Conservation (phyloP, 257 asterid species). For the Fraxinus cuspidata region DNA sequence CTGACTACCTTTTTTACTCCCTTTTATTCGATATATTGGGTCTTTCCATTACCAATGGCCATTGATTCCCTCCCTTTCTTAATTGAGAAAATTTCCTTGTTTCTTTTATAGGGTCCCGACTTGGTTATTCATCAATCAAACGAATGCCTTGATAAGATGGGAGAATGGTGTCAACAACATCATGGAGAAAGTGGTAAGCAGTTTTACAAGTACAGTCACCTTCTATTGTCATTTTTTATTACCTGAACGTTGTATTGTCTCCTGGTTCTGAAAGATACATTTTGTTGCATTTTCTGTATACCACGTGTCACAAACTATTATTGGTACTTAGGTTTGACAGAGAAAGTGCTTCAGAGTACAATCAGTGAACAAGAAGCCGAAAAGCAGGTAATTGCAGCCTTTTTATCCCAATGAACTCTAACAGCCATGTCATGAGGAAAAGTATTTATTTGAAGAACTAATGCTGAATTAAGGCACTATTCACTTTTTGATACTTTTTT, state of each 20-base stretch:
- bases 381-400: constrained; percentile 60
- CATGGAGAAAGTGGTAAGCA: constrained; percentile 80
- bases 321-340: constrained; percentile 69
- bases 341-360: constrained; percentile 78
- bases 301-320: constrained; percentile 26
- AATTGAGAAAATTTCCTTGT: constrained; percentile 22
- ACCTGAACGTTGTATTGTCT: background rate
- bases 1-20: background rate
- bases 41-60: background rate
- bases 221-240: constrained; percentile 6
- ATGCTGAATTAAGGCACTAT: background rate
- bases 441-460: background rate
- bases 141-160: constrained; percentile 88
- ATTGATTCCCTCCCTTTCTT: constrained; percentile 19
- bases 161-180: constrained; percentile 96
- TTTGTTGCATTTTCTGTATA: constrained; percentile 11
- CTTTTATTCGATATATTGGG: background rate
- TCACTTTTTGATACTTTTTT: no score
- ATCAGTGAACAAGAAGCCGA: constrained; percentile 83
- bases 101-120: constrained; percentile 73
- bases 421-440: constrained; percentile 1
- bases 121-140: constrained; percentile 78
- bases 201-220: constrained; percentile 18
- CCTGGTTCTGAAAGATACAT: background rate
- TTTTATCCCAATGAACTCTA: constrained; percentile 7